Evolutionary conservation across 2,329 filamentous ascomycete genomes (phyloP), one percentile per base, ranked within the genome.

Genomic region (Fusarium sp.): DNA sequence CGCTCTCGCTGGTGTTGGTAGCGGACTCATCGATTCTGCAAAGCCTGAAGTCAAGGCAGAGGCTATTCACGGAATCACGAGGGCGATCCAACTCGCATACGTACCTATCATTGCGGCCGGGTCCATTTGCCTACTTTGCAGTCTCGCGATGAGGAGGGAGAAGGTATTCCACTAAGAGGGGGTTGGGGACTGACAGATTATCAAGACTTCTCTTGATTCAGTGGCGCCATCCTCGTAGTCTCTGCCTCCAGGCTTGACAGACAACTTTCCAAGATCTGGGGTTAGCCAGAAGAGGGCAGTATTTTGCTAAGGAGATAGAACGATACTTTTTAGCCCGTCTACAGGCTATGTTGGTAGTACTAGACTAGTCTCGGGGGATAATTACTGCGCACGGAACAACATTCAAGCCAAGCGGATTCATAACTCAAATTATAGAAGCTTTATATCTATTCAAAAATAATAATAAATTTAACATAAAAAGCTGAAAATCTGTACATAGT

Each of bases 91-190:
- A 46, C 17, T 63, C 18, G 63, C 63, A 27, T 66, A 66, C 17
- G 63, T 66, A 14, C 63, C 63, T 12, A 63, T 66, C 22, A 66
- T 66, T 14, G 63, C 59, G 6, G 63, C 63, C 5, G 63, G 63
- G 1, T 66, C 63, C 7, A 66, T 66, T 17, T 66, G 63, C 15
- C 10, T 66, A 0, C n/a, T 66, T 1, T 66, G 59, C 44, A 41
- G 63, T 5, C 25, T 66, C 1, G 44, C 27, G 6, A 66, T 66
- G 63, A 42, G 25, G 10, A 33, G 59, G 22, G 63, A 66, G 22
- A 66, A 66, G 29, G 63, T 66, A 4, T 66, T 66, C 13, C 36
- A 41, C 18, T 59, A 25, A 25, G 22, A 27, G 4, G 6, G 1
- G 0, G 5, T 3, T 14, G 8, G 17, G 5, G 3, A 18, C 3